A percentile compares a stretch with the other conserved stretches of the same genome.
phyloP scores from a whole-genome alignment of 805 yeast genomes.

The Kluyveromyces starmeri region DNA sequence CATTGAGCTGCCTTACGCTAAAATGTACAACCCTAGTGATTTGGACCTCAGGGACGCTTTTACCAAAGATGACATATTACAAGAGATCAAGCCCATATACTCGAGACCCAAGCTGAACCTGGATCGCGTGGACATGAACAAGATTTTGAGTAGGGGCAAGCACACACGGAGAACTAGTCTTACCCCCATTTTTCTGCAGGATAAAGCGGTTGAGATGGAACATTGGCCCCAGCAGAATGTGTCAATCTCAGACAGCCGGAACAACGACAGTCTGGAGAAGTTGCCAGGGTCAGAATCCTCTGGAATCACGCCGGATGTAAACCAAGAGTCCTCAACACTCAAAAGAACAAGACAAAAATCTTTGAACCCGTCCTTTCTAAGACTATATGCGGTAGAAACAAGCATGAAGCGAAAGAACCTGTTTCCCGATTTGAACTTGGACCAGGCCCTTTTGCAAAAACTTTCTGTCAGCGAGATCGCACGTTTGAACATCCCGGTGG shows the following conservation, averaged over 20 bases:
- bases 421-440: slow-evolving; percentile 25
- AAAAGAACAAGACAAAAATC: slow-evolving; percentile 21
- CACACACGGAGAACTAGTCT: not conserved
- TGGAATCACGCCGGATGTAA: slow-evolving; percentile 1
- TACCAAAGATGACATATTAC: slow-evolving; percentile 12
- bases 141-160: not conserved
- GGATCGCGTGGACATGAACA: not conserved
- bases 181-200: slow-evolving; percentile 9
- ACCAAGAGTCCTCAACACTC: not conserved
- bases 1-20: slow-evolving; percentile 12
- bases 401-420: slow-evolving; percentile 15
- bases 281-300: not conserved
- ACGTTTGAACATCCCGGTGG: slow-evolving; percentile 12
- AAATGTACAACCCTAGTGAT: slow-evolving; percentile 17
- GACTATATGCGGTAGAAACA: slow-evolving; percentile 24
- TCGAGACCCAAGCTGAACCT: slow-evolving; percentile 8
- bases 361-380: slow-evolving; percentile 23
- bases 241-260: not conserved
- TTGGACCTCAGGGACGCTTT: slow-evolving; percentile 19
- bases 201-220: slow-evolving; percentile 19
- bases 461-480: slow-evolving; percentile 17
- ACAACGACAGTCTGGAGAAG: not conserved
- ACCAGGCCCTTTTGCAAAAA: slow-evolving; percentile 20
- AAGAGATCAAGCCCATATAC: slow-evolving; percentile 17
- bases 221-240: slow-evolving; percentile 26